These are phyloP conservation scores for Aspergillus novofumigatus DNA, from an alignment of 2,329 filamentous ascomycete species.

Conservation along the genomic window DNA sequence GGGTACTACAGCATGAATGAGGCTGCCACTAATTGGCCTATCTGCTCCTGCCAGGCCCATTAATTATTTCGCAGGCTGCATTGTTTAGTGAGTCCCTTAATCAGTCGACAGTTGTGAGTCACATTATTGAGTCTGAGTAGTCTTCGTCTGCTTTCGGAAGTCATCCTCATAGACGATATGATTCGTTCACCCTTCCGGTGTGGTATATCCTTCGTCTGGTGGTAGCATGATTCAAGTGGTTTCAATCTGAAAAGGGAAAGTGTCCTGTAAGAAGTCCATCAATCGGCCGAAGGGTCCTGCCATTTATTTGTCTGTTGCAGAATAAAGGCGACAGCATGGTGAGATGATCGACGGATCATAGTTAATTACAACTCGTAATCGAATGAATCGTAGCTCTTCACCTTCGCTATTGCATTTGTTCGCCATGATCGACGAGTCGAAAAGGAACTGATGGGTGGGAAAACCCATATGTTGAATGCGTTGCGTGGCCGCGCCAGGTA, in stretches of 20 bases:
- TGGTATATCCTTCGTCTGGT: neutral
- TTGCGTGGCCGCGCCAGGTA: neutral
- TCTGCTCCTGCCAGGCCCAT: too few species aligned
- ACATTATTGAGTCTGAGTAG: neutral
- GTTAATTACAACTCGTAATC: neutral
- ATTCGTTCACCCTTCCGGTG: neutral
- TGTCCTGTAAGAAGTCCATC: neutral
- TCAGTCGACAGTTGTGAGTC: neutral
- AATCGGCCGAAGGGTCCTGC: neutral
- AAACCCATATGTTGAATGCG: neutral
- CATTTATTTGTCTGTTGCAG: neutral
- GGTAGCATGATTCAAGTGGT: neutral
- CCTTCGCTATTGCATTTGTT: too few species aligned
- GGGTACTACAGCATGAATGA: neutral
- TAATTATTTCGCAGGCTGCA: neutral
- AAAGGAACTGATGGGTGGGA: neutral
- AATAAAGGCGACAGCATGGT: neutral
- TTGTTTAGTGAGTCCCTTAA: neutral
- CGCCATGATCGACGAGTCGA: neutral
- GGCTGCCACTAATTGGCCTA: neutral
- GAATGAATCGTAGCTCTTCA: too few species aligned
- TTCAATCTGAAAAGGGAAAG: neutral
- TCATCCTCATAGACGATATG: neutral
- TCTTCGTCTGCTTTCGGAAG: neutral
- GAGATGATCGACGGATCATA: neutral